Conservation (phyloP, 495 filamentous ascomycete genomes). For the Aspergillus funiculosus region DNA sequence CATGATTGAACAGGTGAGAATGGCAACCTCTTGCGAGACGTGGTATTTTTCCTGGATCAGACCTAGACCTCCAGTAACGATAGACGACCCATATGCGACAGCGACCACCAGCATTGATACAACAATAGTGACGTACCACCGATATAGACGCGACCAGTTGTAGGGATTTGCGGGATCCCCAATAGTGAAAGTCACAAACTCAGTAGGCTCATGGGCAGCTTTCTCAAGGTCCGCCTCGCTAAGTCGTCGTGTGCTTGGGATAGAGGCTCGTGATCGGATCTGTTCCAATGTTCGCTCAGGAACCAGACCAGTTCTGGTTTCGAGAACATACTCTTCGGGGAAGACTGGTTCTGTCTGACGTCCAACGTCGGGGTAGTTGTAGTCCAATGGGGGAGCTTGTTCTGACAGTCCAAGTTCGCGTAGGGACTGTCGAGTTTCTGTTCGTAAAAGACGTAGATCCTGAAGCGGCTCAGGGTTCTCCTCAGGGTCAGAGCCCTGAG, state of each 20-base stretch:
- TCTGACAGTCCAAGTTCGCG: slow-evolving; percentile 20
- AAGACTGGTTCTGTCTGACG: slow-evolving; percentile 21
- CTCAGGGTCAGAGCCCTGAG: too few species aligned
- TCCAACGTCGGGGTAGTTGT: slow-evolving; percentile 27
- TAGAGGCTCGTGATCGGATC: slow-evolving; percentile 19
- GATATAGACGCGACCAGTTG: slow-evolving; percentile 46
- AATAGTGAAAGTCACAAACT: slow-evolving; percentile 32
- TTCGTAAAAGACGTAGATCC: neutral
- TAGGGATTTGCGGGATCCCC: slow-evolving; percentile 48
- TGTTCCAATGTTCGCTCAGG: slow-evolving; percentile 24
- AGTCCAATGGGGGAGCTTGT: slow-evolving; percentile 19
- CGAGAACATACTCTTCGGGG: slow-evolving; percentile 31
- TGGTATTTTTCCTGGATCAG: slow-evolving; percentile 54
- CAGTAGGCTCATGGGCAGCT: slow-evolving; percentile 10
- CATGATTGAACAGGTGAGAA: slow-evolving; percentile 46
- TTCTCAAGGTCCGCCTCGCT: slow-evolving; percentile 22
- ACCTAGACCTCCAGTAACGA: slow-evolving; percentile 58
- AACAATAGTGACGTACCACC: slow-evolving; percentile 55
- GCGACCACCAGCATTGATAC: slow-evolving; percentile 50
- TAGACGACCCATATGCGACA: slow-evolving; percentile 49
- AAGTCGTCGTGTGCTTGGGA: slow-evolving; percentile 5
- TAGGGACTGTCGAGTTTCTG: slow-evolving; percentile 24
- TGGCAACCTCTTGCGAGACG: slow-evolving; percentile 56
- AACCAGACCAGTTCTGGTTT: slow-evolving; percentile 29
- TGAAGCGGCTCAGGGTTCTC: neutral